These are phyloP conservation scores for Artemisia annua DNA, from an alignment of 129 eudicot genomes.

Conservation along the genomic window DNA sequence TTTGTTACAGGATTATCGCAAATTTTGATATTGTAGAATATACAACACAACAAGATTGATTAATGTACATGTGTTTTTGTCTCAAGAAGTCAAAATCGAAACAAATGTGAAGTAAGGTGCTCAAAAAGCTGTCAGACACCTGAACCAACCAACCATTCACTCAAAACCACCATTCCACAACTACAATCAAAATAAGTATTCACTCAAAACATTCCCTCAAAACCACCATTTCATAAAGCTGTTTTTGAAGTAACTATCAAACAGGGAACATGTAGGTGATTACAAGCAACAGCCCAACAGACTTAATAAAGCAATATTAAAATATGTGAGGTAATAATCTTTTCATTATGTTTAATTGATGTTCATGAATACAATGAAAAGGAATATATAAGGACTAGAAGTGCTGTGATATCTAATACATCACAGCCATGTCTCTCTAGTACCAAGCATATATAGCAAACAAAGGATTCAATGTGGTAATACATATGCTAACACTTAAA, in stretches of 20 bases:
- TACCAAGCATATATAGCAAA: no score
- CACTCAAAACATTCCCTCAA: background rate
- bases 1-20: constrained; percentile 66
- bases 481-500: no score
- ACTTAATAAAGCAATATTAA: no score
- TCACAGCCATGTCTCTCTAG: no score
- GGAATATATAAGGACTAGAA: no score
- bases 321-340: no score
- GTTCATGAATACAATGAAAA: no score
- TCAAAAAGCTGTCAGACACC: constrained; percentile 54
- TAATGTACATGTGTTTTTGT: constrained; percentile 3
- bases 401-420: no score
- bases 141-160: constrained; percentile 45
- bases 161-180: background rate
- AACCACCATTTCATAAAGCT: background rate
- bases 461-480: no score
- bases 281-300: no score
- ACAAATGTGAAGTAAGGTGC: background rate
- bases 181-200: no score
- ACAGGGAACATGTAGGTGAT: background rate
- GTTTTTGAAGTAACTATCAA: background rate
- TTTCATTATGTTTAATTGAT: no score
- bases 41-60: background rate
- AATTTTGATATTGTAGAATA: constrained; percentile 15
- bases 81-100: background rate